Base-by-base conservation (phyloP, 495 filamentous ascomycete species). In the Staphylotrichum tortipilum region DNA sequence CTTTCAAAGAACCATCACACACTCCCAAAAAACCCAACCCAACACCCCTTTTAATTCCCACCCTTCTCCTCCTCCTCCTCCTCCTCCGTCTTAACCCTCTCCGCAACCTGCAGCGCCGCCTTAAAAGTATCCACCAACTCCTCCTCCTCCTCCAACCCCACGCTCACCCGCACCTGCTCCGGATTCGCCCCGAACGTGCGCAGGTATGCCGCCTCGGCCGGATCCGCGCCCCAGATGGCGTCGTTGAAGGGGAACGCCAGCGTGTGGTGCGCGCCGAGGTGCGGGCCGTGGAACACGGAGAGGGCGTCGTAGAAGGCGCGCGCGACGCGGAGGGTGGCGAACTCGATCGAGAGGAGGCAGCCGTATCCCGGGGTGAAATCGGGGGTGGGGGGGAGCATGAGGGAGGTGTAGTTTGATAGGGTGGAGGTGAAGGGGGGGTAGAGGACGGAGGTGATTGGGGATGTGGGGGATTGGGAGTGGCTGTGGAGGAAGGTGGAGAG, bases 261-360 rank as follows among this genome's bases (percentile, higher is more conserved):
- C 7, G 72, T 76, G 44, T 66, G 54, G 56, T 75, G 69, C 17
- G 71, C 74, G 0, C 74, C 74, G 3, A 77, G 54, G 56, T 75
- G 71, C 2, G 73, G 74, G 8, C 71, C 69, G 14, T 65, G 57
- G 52, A 69, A 65, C 24, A 76, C 56, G 17, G 63, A 49, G 28
- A 74, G 31, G 44, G 54, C 54, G 39, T 78, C 66, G 51, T 70
- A 71, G 35, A 76, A 78, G 4, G 66, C 61, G 2, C 44, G 49
- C 0, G 68, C 58, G 0, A 51, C 21, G 6, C 45, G 59, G 1
- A 69, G 44, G 8, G 49, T 53, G 3, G 54, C 52, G 35, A 80
- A 75, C 12, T 75, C 68, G n/a, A 76, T 50, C 9, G 58, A 67
- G 4, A 69, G 22, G 2, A 69, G 60, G 52, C 66, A 71, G 17